Evolutionary conservation across 176 grass and related monocot species (phyloP), one percentile per base, ranked within the genome.

Genomic region (Carex scoparia): DNA sequence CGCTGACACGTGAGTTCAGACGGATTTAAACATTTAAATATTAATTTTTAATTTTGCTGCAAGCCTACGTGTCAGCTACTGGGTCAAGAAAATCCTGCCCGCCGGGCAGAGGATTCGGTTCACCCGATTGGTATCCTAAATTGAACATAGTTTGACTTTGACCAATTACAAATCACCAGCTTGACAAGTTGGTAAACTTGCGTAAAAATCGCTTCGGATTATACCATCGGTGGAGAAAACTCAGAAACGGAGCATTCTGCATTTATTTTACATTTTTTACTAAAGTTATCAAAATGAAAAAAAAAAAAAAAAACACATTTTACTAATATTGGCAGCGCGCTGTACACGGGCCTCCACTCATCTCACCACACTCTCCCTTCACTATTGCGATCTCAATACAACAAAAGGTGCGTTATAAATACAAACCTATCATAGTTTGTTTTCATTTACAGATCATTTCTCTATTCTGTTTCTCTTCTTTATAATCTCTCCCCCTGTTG

Each of bases 371-470:
- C 74, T 79, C 54, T 40, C 69, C 74, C 30, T 35, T 58, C 74
- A 79, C 74, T 78, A 56, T 78, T 33, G 49, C 46, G 4, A 78
- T 78, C 16, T 74, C 70, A 53, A 30, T 12, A 51, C 70, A 74
- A 30, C 70, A 74, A 30, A 74, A 74, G 18, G 70, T 18, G 27
- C 51, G 49, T 77, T 79, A 48, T 82, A 66, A 83, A 68, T 83
- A 83, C 61, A 83, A 67, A 67, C 27, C 63, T 67, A 7, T 4
- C n/a, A 67, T 57, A 0, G 42, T 33, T 32, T 67, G 42, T 12
- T 54, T 32, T 67, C 18, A 83, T 83, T 83, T 67, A 48, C n/a
- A 81, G 79, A 51, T 83, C 81, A 31, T 68, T 49, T 33, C 63
- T 61, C 10, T 13, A 18, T 3, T 54, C 19, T 56, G 40, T 53